phyloP scores from a whole-genome alignment of 1,284 basidiomycete genomes.

The Cryptococcus floricola region DNA sequence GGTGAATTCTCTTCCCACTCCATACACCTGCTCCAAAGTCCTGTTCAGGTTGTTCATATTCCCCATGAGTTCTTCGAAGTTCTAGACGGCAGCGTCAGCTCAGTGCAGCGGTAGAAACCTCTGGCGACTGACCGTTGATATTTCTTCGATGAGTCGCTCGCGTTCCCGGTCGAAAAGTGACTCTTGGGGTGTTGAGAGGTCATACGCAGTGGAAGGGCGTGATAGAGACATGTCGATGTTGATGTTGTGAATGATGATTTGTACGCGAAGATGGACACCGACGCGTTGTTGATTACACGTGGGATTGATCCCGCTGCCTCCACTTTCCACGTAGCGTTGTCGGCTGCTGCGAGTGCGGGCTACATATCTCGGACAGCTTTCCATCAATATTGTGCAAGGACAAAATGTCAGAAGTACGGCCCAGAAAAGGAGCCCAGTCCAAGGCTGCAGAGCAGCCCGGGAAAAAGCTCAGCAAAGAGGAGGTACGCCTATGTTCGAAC shows the following conservation, averaged over 20 bases:
- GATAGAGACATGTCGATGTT: slow-evolving; percentile 20
- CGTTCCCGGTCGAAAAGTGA: slow-evolving; percentile 47
- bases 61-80: slow-evolving; percentile 81
- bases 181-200: slow-evolving; percentile 9
- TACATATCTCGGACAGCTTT: neutral
- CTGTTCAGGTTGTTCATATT: slow-evolving; percentile 86
- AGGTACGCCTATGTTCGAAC: neutral
- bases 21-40: slow-evolving; percentile 84
- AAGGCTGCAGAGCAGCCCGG: neutral
- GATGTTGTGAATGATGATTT: too few species aligned
- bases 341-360: neutral
- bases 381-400: neutral
- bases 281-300: too few species aligned
- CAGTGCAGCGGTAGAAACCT: neutral
- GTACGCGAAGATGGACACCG: too few species aligned
- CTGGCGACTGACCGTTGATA: slow-evolving; percentile 37
- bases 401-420: neutral
- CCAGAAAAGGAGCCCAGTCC: neutral
- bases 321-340: neutral
- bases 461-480: slow-evolving; percentile 3
- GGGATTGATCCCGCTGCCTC: neutral
- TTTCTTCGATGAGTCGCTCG: slow-evolving; percentile 45
- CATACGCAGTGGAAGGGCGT: slow-evolving; percentile 17
- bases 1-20: slow-evolving; percentile 88
- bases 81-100: slow-evolving; percentile 53